Conservation (phyloP, 2,329 filamentous ascomycete species). For the Chrysoporthe deuterocubensis region DNA sequence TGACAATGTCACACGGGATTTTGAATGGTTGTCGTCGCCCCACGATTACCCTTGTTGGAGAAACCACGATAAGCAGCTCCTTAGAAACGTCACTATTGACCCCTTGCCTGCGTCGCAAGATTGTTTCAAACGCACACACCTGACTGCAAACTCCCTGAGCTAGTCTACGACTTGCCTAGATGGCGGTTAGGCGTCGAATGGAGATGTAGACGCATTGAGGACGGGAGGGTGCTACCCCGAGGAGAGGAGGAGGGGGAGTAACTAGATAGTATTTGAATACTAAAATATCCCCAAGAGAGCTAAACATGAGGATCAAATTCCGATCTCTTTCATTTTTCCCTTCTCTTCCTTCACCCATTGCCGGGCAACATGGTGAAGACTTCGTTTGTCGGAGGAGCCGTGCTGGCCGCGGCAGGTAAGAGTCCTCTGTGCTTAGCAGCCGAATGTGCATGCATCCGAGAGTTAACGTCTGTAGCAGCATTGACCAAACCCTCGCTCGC, state of each 20-base stretch:
- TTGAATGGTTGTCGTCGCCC: too few relatives aligned
- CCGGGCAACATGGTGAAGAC: slow-evolving; percentile 8
- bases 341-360: background rate
- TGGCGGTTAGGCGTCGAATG: background rate
- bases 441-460: too few relatives aligned
- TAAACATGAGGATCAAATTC: background rate
- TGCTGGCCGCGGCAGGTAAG: slow-evolving; percentile 24
- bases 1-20: too few relatives aligned
- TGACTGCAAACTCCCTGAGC: background rate
- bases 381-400: slow-evolving; percentile 13
- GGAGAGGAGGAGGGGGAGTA: too few relatives aligned
- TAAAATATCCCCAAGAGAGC: background rate
- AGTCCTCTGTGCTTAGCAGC: background rate
- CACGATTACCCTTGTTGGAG: too few relatives aligned
- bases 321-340: background rate
- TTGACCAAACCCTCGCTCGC: slow-evolving; percentile 14
- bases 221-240: too few relatives aligned
- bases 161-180: background rate
- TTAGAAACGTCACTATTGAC: background rate
- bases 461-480: slow-evolving; percentile 1
- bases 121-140: background rate
- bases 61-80: too few relatives aligned
- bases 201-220: background rate
- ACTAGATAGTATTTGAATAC: slow-evolving; percentile 2
- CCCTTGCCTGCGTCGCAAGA: background rate